Percentiles rank a stretch among this genome's conserved stretches.
Conservation (phyloP, 352 stramenopile genomes). For the Phytopythium cucurbitacearum region DNA sequence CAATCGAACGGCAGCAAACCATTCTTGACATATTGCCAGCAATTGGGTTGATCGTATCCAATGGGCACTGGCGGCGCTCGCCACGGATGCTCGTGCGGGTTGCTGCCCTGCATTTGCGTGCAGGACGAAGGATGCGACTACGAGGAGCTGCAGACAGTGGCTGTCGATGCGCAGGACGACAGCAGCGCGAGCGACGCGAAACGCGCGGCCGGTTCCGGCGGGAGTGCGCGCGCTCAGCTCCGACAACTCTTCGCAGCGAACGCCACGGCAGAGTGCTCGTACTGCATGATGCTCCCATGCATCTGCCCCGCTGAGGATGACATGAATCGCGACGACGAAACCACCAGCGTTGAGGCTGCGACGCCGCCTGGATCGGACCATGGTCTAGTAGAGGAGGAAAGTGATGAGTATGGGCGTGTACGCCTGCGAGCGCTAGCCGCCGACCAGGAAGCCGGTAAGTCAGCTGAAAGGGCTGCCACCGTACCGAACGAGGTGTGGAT, state of each 20-base stretch:
- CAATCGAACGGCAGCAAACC: no score
- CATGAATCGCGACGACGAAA: conserved; percentile 27
- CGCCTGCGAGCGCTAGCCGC: conserved; percentile 17
- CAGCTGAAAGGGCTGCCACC: background rate
- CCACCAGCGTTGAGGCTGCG: conserved; percentile 34
- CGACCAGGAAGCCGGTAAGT: background rate
- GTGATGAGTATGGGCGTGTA: conserved; percentile 55
- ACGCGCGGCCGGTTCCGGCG: no score
- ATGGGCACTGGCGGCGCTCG: background rate
- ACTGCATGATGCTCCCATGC: conserved; percentile 76
- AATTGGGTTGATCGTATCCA: conserved; percentile 1
- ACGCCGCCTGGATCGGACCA: conserved; percentile 23
- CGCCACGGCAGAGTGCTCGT: conserved; percentile 52
- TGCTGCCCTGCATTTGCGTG: conserved; percentile 75
- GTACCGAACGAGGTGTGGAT: conserved; percentile 41
- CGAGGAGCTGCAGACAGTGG: conserved; percentile 14
- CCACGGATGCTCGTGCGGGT: conserved; percentile 42
- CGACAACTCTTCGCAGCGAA: conserved; percentile 50
- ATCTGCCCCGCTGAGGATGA: conserved; percentile 72
- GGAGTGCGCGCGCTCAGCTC: conserved; percentile 27
- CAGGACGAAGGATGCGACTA: conserved; percentile 24
- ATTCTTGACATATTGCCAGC: no score
- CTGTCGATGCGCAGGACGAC: background rate
- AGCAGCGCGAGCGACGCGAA: background rate
- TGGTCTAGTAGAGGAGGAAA: conserved; percentile 23